Evolutionary conservation across 306 rosid species (phyloP), one percentile per base, ranked within the genome.

Genomic region (Rosa chinensis): DNA sequence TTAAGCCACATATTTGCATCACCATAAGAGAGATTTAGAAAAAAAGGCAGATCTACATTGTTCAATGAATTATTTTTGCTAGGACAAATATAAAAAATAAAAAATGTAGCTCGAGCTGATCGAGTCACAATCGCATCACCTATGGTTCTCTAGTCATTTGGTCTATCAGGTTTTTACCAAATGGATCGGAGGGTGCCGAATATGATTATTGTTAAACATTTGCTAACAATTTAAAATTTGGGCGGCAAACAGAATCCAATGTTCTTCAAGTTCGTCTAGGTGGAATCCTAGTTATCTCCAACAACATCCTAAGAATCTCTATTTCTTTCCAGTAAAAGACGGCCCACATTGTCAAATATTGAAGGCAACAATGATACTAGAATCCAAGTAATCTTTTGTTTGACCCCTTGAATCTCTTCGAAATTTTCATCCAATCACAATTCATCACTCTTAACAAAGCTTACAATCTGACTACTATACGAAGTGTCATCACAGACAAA

Each of bases 391-490:
- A 50, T 72, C 11, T 35, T 18, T 52, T 4, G 64, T 50, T 3
- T 43, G 59, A 53, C 49, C 47, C 13, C 44, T 35, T 11, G n/a
- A 53, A 52, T 73, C 66, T 37, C 66, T 59, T 74, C 23, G 77
- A n/a, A 56, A 74, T 40, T 20, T 56, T 35, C 69, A 74, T 21
- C 3, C 39, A 37, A 55, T 40, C 18, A 21, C 25, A 73, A 21
- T 74, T 42, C 32, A 0, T 74, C 78, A 56, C 78, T 40, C 69
- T 74, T 58, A 58, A 40, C 69, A 56, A 56, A 74, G 78, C 53
- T 37, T 4, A 37, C 48, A 0, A 20, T 37, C 5, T 37, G 66
- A 14, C 32, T 73, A 73, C 32, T 52, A 35, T 40, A 74, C 39
- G 53, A 56, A 55, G 7, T 45, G 25, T 11, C 64, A 10, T 58